These are phyloP conservation scores for Elsinoe australis DNA, from an alignment of 2,329 filamentous ascomycete species.

Conservation along the genomic window DNA sequence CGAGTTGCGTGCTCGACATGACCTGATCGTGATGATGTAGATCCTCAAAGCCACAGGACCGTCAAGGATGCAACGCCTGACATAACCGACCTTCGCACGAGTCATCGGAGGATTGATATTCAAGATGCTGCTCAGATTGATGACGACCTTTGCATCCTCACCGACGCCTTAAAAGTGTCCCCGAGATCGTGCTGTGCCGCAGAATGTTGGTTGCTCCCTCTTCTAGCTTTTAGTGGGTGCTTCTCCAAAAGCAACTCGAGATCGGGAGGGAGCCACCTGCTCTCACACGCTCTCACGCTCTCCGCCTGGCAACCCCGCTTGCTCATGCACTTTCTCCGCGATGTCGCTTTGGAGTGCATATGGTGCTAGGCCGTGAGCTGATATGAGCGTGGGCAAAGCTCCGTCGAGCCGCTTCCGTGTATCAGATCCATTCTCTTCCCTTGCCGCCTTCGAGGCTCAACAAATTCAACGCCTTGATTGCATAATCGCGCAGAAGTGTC, in stretches of 20 bases:
- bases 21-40: background rate
- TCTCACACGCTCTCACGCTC: no score
- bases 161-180: background rate
- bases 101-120: slow-evolving; percentile 6
- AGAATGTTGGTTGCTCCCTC: background rate
- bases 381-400: no score
- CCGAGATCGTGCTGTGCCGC: background rate
- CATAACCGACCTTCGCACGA: slow-evolving; percentile 3
- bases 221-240: background rate
- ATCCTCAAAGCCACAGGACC: background rate
- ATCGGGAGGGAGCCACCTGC: no score
- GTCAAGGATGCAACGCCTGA: slow-evolving; percentile 4
- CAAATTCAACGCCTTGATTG: no score
- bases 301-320: no score
- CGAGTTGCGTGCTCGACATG: background rate
- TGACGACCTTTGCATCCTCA: slow-evolving; percentile 8
- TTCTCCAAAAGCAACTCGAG: slow-evolving; percentile 1
- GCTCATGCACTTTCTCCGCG: no score
- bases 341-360: no score
- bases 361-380: no score
- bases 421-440: no score
- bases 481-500: no score
- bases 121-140: background rate
- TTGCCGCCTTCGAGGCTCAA: no score
- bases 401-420: no score